Conservation (phyloP, 1,284 basidiomycete genomes). For the Cutaneotrichosporon mucoides region DNA sequence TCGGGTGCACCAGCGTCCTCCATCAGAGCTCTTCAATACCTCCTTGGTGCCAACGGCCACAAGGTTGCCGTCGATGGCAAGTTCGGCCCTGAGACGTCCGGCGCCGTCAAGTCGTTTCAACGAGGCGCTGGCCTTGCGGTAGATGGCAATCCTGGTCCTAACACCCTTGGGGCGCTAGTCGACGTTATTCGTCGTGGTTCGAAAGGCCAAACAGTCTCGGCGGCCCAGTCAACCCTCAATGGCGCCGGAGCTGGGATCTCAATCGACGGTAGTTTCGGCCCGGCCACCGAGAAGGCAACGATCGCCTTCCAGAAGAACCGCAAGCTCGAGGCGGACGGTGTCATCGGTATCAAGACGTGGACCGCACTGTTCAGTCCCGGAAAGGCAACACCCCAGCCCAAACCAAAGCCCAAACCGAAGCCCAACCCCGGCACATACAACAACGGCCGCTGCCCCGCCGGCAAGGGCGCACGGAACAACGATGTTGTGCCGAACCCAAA, state of each 20-base stretch:
- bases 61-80: conserved; percentile 5
- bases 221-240: conserved; percentile 4
- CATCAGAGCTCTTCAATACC: conserved; percentile 9
- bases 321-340: conserved; percentile 1
- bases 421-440: no score
- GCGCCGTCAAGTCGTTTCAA: conserved; percentile 4
- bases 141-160: conserved; percentile 6
- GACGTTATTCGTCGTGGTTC: neutral
- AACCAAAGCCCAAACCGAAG: no score
- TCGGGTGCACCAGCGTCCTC: neutral
- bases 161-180: conserved; percentile 9
- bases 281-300: neutral
- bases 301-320: neutral
- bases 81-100: neutral
- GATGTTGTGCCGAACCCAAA: neutral
- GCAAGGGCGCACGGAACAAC: no score
- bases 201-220: neutral
- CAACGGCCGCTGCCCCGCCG: no score
- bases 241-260: neutral
- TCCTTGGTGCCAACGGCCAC: conserved; percentile 2
- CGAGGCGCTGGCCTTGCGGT: neutral
- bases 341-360: conserved; percentile 6
- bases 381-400: no score
- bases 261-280: conserved; percentile 11
- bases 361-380: conserved; percentile 1